Evolutionary conservation across 75 land plant species (phyloP), one percentile per base, ranked within the genome.

Genomic region (Larix kaempferi): DNA sequence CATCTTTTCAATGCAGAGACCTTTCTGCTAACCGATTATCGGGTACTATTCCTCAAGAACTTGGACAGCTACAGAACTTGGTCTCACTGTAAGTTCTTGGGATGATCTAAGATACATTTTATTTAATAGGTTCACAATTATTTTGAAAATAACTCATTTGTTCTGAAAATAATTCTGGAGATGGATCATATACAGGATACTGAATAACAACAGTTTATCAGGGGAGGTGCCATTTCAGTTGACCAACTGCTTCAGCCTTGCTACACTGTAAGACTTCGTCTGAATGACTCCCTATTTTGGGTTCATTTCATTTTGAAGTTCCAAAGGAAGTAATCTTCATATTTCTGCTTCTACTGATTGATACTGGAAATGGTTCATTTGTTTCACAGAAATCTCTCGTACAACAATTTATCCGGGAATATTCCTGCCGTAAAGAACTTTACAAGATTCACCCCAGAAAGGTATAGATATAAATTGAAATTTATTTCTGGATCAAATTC

Each of bases 51-150:
- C 98, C 98, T 62, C 89, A 87, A 75, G 98, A 97, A 78, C 86
- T 97, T 76, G 91, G 94, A 57, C 89, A 93, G 84, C 91, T 92
- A 15, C 98, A 92, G 74, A 88, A 89, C 61, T 71, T 97, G 57
- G 78, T 81, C 80, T 78, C 79, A n/a, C 77, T 96, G 99, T 96
- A 81, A 87, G 96, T 81, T 41, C 33, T 21, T 23, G 11, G 2
- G n/a, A 25, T 2, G 4, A 23, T 2, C 58, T 19, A 26, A n/a
- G 5, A 74, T 59, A 23, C 17, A 33, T 22, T 27, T 62, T 77
- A 63, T 39, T 69, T 17, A 2, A 22, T 13, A 69, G 10, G 22
- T 11, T 41, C 41, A 44, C n/a, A 19, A 15, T 41, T 11, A 39
- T 39, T 2, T 15, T 41, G n/a, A 69, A n/a, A 49, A 69, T 55